Base-by-base conservation (phyloP, 768 basidiomycete genomes). In the Gymnopilus dilepis region DNA sequence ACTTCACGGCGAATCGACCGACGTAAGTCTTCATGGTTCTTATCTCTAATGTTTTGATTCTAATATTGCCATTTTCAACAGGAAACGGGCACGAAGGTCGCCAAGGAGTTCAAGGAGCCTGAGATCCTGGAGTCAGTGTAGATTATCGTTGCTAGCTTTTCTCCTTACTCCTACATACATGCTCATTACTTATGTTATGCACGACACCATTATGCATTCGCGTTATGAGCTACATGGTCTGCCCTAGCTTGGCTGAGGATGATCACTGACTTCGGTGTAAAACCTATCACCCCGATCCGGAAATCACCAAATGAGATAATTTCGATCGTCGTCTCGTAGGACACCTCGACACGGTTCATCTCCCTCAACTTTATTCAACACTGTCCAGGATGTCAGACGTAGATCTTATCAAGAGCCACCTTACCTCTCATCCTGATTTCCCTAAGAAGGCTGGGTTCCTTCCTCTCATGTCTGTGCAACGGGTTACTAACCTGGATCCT, bases 21-120 rank as follows among this genome's bases (percentile, higher is more conserved):
- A 97, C 70, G 96, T 95, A 74, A 72, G 95, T 86, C 34, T 48
- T 40, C 38, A 62, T 42, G 34, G 8, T 61, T 53, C 40, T 24
- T 13, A 47, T 37, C 28, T 9, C 62, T 11, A 69, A 70, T 63
- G 48, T 62, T 41, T 34, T 34, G n/a, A 51, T 4, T 9, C 40
- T 48, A 17, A 58, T 56, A 30, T 55, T 47, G 17, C 63, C 47
- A 56, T 56, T 41, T 53, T 40, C 26, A 65, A 55, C 72, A 97
- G 92, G 95, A 97, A 84, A 95, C 94, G 50, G 97, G 97, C 67
- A 92, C 94, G 68, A 90, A 92, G 77, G 90, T 97, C 57, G 91
- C 84, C 60, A 95, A 92, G 83, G 95, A 97, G 76, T 99, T 96
- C 85, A 95, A 97, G 85, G 96, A 98, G 86, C 96, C 96, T 45